Percentiles rank a stretch among this genome's conserved stretches.
Evolutionary conservation across 495 filamentous ascomycete species (phyloP).

Genomic region (Penicillium antarcticum): DNA sequence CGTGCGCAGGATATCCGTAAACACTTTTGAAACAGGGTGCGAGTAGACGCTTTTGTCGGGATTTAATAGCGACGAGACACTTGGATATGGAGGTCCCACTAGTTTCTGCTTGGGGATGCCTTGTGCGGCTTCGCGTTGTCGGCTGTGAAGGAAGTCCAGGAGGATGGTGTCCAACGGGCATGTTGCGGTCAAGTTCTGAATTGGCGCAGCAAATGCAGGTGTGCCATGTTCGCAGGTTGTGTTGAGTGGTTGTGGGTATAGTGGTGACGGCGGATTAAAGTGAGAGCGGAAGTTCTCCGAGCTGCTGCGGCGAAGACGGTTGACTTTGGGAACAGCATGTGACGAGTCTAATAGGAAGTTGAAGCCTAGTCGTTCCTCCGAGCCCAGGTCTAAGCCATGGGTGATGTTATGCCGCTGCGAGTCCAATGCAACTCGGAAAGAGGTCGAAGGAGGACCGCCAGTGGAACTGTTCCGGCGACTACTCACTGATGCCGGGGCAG

Average conservation of each 20-base stretch:
- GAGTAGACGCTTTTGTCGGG: slow-evolving; percentile 56
- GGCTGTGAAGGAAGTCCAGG: slow-evolving; percentile 70
- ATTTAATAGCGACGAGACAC: slow-evolving; percentile 69
- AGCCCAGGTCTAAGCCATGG: slow-evolving; percentile 56
- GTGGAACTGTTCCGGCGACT: slow-evolving; percentile 29
- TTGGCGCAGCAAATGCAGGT: slow-evolving; percentile 44
- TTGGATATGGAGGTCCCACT: slow-evolving; percentile 71
- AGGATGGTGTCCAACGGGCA: slow-evolving; percentile 73
- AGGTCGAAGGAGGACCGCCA: slow-evolving; percentile 13
- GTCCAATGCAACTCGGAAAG: slow-evolving; percentile 36
- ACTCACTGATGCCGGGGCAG: slow-evolving; percentile 22
- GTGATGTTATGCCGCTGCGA: slow-evolving; percentile 53
- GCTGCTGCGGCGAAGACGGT: slow-evolving; percentile 30
- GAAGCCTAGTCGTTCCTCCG: slow-evolving; percentile 60
- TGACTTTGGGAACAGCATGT: slow-evolving; percentile 41
- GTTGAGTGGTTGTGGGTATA: slow-evolving; percentile 24
- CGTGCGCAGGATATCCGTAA: slow-evolving; percentile 73
- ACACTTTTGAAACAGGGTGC: slow-evolving; percentile 75
- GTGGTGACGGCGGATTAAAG: slow-evolving; percentile 19
- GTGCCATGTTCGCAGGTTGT: slow-evolving; percentile 20
- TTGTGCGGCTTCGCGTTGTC: slow-evolving; percentile 59
- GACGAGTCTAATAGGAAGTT: slow-evolving; percentile 62
- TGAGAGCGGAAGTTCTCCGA: slow-evolving; percentile 26
- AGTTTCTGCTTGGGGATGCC: slow-evolving; percentile 58
- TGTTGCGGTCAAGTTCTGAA: slow-evolving; percentile 59